phyloP scores from a whole-genome alignment of 768 basidiomycete genomes.

The Suillus hirtellus region DNA sequence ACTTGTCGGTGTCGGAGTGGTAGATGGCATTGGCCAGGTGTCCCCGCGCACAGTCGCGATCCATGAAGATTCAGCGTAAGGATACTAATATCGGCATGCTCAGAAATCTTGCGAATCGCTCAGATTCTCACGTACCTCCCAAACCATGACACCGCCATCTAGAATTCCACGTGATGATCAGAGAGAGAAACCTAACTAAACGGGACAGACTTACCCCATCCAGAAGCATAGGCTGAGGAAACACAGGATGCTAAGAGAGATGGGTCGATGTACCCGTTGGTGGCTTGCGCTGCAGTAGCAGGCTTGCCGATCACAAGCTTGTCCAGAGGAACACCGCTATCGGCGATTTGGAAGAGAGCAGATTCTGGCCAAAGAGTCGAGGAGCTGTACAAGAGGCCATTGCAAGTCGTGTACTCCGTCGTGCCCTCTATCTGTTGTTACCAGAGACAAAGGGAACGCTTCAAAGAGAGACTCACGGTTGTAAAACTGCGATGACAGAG shows the following conservation, averaged over 20 bases:
- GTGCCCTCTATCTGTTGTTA: conserved; percentile 48
- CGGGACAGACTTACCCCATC: conserved; percentile 58
- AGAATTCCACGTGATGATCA: conserved; percentile 3
- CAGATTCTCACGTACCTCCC: conserved; percentile 33
- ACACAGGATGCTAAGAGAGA: conserved; percentile 60
- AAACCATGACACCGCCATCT: conserved; percentile 42
- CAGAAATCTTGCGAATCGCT: neutral
- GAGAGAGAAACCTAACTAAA: neutral
- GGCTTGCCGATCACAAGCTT: conserved; percentile 64
- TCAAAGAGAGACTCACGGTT: conserved; percentile 23
- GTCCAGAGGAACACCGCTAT: conserved; percentile 43
- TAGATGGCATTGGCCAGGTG: conserved; percentile 35
- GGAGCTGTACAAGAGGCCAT: conserved; percentile 56
- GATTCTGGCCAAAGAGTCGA: conserved; percentile 63
- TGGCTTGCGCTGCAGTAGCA: conserved; percentile 40
- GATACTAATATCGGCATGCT: conserved; percentile 30
- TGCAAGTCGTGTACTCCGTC: conserved; percentile 64
- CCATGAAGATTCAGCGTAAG: conserved; percentile 39
- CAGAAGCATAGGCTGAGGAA: conserved; percentile 54
- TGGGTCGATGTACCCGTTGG: conserved; percentile 58
- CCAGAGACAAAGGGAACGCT: neutral
- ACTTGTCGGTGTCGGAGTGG: neutral
- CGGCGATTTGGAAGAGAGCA: conserved; percentile 55
- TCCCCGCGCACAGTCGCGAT: conserved; percentile 37
- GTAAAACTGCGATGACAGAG: conserved; percentile 23